Base-by-base conservation (phyloP, 1,139 yeast species). In the Sugiyamaella japonica region DNA sequence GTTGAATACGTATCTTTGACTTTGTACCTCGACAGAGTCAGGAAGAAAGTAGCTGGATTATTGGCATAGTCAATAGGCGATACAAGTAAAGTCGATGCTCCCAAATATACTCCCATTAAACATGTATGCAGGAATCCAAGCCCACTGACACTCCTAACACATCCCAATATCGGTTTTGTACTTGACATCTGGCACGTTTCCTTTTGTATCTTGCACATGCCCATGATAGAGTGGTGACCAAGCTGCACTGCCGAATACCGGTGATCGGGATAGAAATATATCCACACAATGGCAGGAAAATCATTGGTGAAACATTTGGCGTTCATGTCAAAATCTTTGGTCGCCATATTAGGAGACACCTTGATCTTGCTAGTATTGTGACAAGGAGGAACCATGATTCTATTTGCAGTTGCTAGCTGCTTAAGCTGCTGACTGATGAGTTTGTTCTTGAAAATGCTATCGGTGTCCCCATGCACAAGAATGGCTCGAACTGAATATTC, bases 1-100 rank as follows among this genome's bases (percentile, higher is more conserved):
- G 96, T 89, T 6, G 91, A 84, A 70, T 84, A 90, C 2, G 90
- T 84, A 69, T 93, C 97, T 65, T 89, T 89, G 42, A 93, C 88
- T 66, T 85, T 88, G 68, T 85, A 81, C 49, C 93, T 79, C 7
- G 96, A 83, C 25, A 90, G 71, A 0, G 93, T 80, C 56, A 85
- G 74, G 68, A 84, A 87, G 62, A 89, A 88, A 1, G 85, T 78
- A 10, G 81, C 73, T 0, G 98, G 96, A 64, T 86, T 85, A 36
- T 81, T 79, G 1, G 89, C 89, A 67, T 82, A 89, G 60, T 87
- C 90, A 3, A 85, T 80, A 0, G 96, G 91, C 1, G 95, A 82
- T 56, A 90, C 82, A 52, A 91, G 74, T 59, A 85, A 84, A 0
- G 99, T 93, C 0, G 96, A 81, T 0, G 95, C 83, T 0, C 99